A percentile compares a stretch with the other conserved stretches of the same genome.
phyloP scores from a whole-genome alignment of 176 grass and related monocot species.

The Bothriochloa decipiens region DNA sequence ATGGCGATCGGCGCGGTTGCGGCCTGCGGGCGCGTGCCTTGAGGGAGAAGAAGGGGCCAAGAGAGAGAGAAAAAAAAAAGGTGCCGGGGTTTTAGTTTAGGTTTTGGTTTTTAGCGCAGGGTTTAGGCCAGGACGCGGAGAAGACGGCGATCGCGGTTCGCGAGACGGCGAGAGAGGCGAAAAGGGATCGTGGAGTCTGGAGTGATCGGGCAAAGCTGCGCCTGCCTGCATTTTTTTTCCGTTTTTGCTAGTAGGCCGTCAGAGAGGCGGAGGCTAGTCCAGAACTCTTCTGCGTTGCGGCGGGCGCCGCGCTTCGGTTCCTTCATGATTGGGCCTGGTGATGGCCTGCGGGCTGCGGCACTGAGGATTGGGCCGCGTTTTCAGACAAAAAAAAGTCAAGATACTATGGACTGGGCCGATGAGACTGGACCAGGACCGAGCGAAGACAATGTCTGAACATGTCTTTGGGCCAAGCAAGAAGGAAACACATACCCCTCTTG shows the following conservation, averaged over 20 bases:
- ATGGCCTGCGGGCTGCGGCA: background rate
- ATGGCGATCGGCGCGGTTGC: slow-evolving; percentile 37
- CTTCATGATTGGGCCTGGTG: background rate
- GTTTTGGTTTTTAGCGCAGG: slow-evolving; percentile 47
- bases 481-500: too few species aligned
- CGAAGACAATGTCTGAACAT: too few species aligned
- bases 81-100: slow-evolving; percentile 25
- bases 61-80: background rate
- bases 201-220: background rate
- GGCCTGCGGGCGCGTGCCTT: background rate
- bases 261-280: background rate
- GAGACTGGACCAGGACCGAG: too few species aligned
- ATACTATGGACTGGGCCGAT: too few species aligned
- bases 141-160: background rate
- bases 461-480: too few species aligned
- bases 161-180: background rate
- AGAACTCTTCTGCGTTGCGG: background rate
- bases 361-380: background rate
- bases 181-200: background rate
- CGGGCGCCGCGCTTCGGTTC: background rate
- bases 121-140: slow-evolving; percentile 32
- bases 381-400: background rate
- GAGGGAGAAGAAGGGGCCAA: slow-evolving; percentile 1
- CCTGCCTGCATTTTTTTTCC: too few species aligned
- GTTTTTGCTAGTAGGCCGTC: background rate